Evolutionary conservation across 2,329 filamentous ascomycete species (phyloP).

Genomic region (Lasiodiplodia gonubiensis): DNA sequence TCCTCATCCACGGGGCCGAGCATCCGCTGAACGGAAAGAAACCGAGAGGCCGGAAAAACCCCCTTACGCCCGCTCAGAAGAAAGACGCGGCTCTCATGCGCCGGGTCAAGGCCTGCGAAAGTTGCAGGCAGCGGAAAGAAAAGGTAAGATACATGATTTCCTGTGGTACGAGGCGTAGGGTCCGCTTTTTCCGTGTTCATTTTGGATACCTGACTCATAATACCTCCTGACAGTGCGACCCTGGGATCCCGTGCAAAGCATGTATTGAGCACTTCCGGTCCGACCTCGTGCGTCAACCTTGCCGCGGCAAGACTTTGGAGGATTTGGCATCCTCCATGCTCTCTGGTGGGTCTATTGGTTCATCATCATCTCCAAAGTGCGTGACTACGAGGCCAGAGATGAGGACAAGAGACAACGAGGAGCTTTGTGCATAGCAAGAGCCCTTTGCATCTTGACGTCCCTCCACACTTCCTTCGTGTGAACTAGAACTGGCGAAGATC

Average conservation of each 20-base stretch:
- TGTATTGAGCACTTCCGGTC: constrained; percentile 47
- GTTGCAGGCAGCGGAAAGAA: constrained; percentile 41
- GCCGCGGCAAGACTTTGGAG: constrained; percentile 38
- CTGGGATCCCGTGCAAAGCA: constrained; percentile 47
- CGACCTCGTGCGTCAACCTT: constrained; percentile 44
- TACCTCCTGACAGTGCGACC: constrained; percentile 38
- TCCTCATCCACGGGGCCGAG: constrained; percentile 36
- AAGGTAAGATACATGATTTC: constrained; percentile 35
- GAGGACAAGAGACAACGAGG: background rate
- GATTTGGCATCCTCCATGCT: constrained; percentile 18
- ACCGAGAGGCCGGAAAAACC: constrained; percentile 40
- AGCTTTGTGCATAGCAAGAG: background rate
- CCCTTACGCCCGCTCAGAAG: constrained; percentile 42
- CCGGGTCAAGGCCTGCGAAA: constrained; percentile 42
- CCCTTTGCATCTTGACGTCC: background rate
- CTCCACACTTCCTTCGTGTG: background rate
- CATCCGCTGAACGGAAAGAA: constrained; percentile 1
- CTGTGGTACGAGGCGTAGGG: too few species aligned
- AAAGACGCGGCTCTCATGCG: constrained; percentile 46
- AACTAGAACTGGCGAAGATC: background rate
- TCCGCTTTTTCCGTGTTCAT: background rate
- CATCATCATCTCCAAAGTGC: constrained; percentile 9
- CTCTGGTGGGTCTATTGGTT: constrained; percentile 21
- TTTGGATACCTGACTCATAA: background rate
- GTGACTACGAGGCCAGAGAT: background rate